Base-by-base conservation (phyloP, 106 monocot genomes). In the Dioscorea zingiberensis region DNA sequence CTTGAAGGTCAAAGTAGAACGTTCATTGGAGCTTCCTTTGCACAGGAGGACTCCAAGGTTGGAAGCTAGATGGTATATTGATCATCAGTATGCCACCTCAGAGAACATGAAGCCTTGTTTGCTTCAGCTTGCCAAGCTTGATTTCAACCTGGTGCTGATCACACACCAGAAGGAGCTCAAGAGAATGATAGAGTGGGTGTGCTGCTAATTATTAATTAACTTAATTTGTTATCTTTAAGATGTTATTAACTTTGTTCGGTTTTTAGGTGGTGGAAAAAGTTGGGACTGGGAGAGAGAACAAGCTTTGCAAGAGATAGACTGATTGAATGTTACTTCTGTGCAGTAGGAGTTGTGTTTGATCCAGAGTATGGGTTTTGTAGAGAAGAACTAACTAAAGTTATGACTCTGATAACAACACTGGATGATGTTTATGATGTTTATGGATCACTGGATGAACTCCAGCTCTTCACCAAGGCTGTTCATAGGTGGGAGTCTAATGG, bases 101-200 rank as follows among this genome's bases (percentile, higher is more conserved):
- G 54, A 72, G 2, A 49, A 44, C 46, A 54, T 71, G 65, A 55
- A 79, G 16, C 68, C 74, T 16, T 4, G 25, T 16, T 28, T 89
- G 25, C 67, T 89, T 12, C 69, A 85, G 67, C 53, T 89, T 3
- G 85, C 82, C 4, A 89, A 72, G 62, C 68, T 89, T 4, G 82
- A 89, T 28, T 89, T 82, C 63, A 79, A 89, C 47, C 27, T 47
- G 10, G 66, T 72, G 21, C 71, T 66, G 51, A 66, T 47, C 27
- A 24, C 54, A 5, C 59, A 77, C 38, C 69, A 73, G 29, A 28
- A 32, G 14, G 73, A 77, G 62, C 69, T 82, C n/a, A 57, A 61
- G 38, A 65, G 21, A 44, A 45, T 73, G 54, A 25, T 60, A 19
- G 59, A 64, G 82, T 77, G 59, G 21, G 38, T 23, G 6, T 7